A percentile compares a stretch with the other conserved stretches of the same genome.
These are phyloP conservation scores for Sclerotinia borealis DNA, from an alignment of 2,329 filamentous ascomycete species.

Conservation along the genomic window DNA sequence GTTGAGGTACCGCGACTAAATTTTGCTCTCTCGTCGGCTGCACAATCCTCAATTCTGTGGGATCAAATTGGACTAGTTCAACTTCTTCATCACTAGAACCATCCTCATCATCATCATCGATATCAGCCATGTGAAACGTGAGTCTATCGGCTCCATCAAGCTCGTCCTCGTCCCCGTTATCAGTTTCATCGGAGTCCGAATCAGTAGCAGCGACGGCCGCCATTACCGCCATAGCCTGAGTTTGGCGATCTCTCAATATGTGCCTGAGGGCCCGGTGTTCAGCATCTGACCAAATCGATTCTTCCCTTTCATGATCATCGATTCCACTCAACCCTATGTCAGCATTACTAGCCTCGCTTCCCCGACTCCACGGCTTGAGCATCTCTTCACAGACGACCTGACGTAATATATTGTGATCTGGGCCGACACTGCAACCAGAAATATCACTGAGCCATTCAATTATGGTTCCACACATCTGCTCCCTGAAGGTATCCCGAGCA, in stretches of 20 bases:
- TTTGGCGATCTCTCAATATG: slow-evolving; percentile 19
- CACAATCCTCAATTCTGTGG: slow-evolving; percentile 22
- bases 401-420: slow-evolving; percentile 72
- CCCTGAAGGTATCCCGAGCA: slow-evolving; percentile 87
- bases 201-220: slow-evolving; percentile 19
- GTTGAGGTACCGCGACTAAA: slow-evolving; percentile 22
- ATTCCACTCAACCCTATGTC: slow-evolving; percentile 72
- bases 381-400: slow-evolving; percentile 86
- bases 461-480: slow-evolving; percentile 98
- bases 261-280: slow-evolving; percentile 25
- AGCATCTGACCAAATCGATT: background rate
- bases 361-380: slow-evolving; percentile 78
- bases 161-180: slow-evolving; percentile 32
- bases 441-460: slow-evolving; percentile 96
- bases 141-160: slow-evolving; percentile 47
- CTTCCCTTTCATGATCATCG: slow-evolving; percentile 67
- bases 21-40: background rate
- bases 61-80: background rate
- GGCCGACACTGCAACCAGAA: slow-evolving; percentile 76
- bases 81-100: slow-evolving; percentile 19
- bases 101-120: slow-evolving; percentile 32
- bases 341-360: slow-evolving; percentile 76
- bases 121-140: slow-evolving; percentile 23
- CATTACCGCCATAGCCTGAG: slow-evolving; percentile 18
- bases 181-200: slow-evolving; percentile 15